Conservation (phyloP, 2,329 filamentous ascomycete genomes). For the Microcyclosporella mali region DNA sequence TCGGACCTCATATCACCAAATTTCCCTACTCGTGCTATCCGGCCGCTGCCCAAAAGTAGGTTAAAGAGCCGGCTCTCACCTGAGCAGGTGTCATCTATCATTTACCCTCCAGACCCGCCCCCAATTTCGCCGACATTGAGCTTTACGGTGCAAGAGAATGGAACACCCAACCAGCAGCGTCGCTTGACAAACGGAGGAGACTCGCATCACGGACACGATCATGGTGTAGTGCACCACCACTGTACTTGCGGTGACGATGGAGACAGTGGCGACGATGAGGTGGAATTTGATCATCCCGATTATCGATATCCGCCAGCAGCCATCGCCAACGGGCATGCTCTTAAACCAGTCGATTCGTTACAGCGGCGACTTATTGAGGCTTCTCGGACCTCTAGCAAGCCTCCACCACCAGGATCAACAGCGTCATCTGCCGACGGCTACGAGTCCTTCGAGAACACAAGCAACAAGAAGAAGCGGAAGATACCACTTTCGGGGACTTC, state of each 20-base stretch:
- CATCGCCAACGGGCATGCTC: conserved; percentile 18
- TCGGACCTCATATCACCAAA: conserved; percentile 69
- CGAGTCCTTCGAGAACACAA: conserved; percentile 95
- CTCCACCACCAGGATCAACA: conserved; percentile 47
- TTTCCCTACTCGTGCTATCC: conserved; percentile 86
- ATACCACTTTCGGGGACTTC: conserved; percentile 82
- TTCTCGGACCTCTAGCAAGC: conserved; percentile 30
- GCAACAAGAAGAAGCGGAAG: conserved; percentile 99
- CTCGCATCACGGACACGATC: conserved; percentile 26
- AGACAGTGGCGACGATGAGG: conserved; percentile 58
- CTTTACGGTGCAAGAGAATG: conserved; percentile 22
- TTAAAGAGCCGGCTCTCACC: conserved; percentile 82
- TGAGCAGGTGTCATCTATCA: conserved; percentile 74
- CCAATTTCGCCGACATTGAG: conserved; percentile 49
- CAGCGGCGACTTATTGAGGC: conserved; percentile 32
- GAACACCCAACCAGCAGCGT: conserved; percentile 15
- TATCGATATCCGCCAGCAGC: conserved; percentile 38
- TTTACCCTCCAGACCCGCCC: conserved; percentile 71
- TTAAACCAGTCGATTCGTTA: conserved; percentile 28
- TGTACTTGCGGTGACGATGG: conserved; percentile 47
- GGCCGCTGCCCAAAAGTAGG: conserved; percentile 81
- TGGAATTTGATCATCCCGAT: conserved; percentile 36
- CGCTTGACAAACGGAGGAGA: conserved; percentile 23
- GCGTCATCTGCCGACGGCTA: conserved; percentile 77
- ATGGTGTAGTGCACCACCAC: conserved; percentile 23